Evolutionary conservation across 1,139 yeast species (phyloP).

Genomic region (Candida tropicalis): DNA sequence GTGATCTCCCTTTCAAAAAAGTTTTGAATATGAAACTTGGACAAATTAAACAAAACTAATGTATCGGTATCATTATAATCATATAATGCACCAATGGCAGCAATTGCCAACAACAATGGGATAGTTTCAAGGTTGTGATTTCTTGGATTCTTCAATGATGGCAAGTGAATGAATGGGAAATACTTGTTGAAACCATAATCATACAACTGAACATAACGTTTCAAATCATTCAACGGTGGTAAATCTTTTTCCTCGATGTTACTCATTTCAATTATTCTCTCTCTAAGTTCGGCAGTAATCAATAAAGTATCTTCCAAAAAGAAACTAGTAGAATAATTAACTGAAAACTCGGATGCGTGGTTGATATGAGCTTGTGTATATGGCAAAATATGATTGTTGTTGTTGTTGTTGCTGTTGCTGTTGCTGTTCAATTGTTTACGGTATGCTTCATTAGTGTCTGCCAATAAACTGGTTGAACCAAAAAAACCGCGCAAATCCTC

Average conservation of each 20-base stretch:
- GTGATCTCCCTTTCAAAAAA: constrained; percentile 64
- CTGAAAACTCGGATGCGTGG: constrained; percentile 14
- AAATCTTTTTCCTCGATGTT: constrained; percentile 56
- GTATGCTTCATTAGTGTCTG: constrained; percentile 2
- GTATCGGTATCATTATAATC: constrained; percentile 82
- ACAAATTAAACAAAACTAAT: constrained; percentile 71
- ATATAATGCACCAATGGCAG: constrained; percentile 87
- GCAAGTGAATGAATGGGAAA: constrained; percentile 82
- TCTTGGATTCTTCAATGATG: constrained; percentile 58
- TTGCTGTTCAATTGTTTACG: not conserved
- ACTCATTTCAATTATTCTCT: constrained; percentile 54
- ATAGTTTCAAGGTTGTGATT: constrained; percentile 63
- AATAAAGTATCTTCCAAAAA: constrained; percentile 19
- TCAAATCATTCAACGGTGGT: constrained; percentile 75
- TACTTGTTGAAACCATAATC: constrained; percentile 76
- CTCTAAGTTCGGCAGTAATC: constrained; percentile 55
- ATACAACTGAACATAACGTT: constrained; percentile 69
- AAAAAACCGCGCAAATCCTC: constrained; percentile 17
- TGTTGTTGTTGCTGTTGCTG: not conserved
- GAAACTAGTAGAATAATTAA: constrained; percentile 15
- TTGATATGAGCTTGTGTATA: constrained; percentile 3
- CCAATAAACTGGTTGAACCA: constrained; percentile 11
- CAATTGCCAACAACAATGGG: constrained; percentile 79
- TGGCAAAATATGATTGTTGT: not conserved
- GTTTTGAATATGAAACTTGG: constrained; percentile 76